phyloP scores from a whole-genome alignment of 805 yeast species.

The Pichia eremophila region DNA sequence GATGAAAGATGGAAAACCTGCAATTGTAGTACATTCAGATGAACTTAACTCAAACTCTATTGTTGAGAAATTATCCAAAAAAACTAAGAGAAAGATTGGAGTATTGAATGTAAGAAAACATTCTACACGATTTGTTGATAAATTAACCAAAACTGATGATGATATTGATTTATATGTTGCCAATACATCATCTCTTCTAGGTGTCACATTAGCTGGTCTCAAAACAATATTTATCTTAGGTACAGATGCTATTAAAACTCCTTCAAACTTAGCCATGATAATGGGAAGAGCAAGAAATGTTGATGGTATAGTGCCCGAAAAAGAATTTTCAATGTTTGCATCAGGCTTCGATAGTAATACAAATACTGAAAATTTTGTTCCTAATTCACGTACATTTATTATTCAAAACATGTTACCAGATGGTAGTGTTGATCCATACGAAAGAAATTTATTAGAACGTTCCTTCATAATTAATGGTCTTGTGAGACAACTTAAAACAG shows the following conservation, averaged over 20 bases:
- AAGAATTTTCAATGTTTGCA: slow-evolving; percentile 12
- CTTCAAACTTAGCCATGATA: slow-evolving; percentile 15
- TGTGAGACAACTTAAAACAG: slow-evolving; percentile 13
- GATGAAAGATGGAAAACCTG: slow-evolving; percentile 4
- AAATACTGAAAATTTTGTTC: slow-evolving; percentile 1
- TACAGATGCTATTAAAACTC: slow-evolving; percentile 21
- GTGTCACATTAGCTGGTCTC: slow-evolving; percentile 22
- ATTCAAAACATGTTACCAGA: slow-evolving; percentile 18
- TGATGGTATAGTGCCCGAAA: slow-evolving; percentile 14
- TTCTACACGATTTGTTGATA: slow-evolving; percentile 7
- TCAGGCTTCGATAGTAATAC: neutral
- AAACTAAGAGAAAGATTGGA: slow-evolving; percentile 9
- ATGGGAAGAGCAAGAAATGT: slow-evolving; percentile 21
- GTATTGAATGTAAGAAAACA: slow-evolving; percentile 12
- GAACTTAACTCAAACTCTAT: slow-evolving; percentile 14
- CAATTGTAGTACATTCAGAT: slow-evolving; percentile 23
- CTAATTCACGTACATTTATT: slow-evolving; percentile 13
- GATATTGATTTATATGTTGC: slow-evolving; percentile 17
- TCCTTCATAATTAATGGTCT: slow-evolving; percentile 21
- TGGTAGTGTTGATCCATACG: slow-evolving; percentile 12
- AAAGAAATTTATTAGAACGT: slow-evolving; percentile 26
- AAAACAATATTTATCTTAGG: slow-evolving; percentile 23
- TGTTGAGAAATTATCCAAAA: slow-evolving; percentile 4
- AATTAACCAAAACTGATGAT: neutral
- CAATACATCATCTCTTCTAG: slow-evolving; percentile 18